These are phyloP conservation scores for Penicillium nordicum DNA, from an alignment of 2,329 filamentous ascomycete species.

Conservation along the genomic window DNA sequence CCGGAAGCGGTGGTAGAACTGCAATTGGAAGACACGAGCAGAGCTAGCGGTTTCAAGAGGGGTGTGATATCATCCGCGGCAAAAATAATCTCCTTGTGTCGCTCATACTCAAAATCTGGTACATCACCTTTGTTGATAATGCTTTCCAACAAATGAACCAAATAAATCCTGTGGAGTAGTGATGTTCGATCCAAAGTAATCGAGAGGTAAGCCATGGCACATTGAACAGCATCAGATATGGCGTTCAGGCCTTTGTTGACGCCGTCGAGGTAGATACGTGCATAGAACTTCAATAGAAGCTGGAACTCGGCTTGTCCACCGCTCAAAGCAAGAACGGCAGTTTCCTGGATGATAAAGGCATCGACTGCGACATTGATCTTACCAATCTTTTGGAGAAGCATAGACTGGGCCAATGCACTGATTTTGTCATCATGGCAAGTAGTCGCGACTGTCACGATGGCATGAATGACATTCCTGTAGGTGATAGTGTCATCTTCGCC, in stretches of 20 bases:
- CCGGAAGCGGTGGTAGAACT: conserved; percentile 22
- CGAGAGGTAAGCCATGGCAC: conserved; percentile 77
- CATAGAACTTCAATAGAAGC: conserved; percentile 78
- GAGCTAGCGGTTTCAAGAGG: conserved; percentile 79
- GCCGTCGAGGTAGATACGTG: conserved; percentile 69
- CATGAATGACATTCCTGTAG: conserved; percentile 87
- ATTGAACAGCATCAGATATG: conserved; percentile 71
- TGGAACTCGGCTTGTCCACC: conserved; percentile 81
- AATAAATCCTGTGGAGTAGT: conserved; percentile 75
- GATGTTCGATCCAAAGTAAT: conserved; percentile 63
- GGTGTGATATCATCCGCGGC: conserved; percentile 85
- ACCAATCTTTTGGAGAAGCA: conserved; percentile 92
- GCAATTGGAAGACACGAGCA: conserved; percentile 63
- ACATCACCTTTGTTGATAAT: conserved; percentile 89
- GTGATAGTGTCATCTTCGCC: conserved; percentile 76
- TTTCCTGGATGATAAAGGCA: conserved; percentile 77
- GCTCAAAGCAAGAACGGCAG: conserved; percentile 71
- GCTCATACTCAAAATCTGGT: conserved; percentile 68
- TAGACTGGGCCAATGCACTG: conserved; percentile 85
- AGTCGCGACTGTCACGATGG: conserved; percentile 84
- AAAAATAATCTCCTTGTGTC: conserved; percentile 74
- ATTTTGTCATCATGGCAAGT: conserved; percentile 86
- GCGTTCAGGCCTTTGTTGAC: conserved; percentile 64
- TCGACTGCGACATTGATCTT: conserved; percentile 79
- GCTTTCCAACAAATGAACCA: conserved; percentile 76